Conservation (phyloP, 148 eudicot species). For the Camellia lanceoleosa region DNA sequence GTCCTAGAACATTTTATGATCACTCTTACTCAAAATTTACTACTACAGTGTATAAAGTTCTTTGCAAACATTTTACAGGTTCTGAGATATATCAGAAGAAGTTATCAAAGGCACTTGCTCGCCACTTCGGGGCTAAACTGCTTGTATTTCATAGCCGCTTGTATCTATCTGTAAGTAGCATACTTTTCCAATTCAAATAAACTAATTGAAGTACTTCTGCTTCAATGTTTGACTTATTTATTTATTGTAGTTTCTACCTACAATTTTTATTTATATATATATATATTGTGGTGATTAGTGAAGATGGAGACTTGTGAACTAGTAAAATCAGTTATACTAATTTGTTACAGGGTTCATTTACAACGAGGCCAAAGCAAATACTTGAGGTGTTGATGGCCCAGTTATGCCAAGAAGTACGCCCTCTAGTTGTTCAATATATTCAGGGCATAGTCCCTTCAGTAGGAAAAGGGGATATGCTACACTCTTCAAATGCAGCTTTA, state of each 20-base stretch:
- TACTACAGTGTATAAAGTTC: slow-evolving; percentile 4
- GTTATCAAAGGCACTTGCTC: slow-evolving; percentile 11
- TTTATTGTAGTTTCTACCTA: neutral
- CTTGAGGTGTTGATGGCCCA: neutral
- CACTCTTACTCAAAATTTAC: neutral
- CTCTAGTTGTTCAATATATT: neutral
- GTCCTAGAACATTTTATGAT: neutral
- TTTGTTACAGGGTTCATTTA: neutral
- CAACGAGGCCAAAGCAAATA: neutral
- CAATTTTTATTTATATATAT: neutral
- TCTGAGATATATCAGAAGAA: slow-evolving; percentile 8
- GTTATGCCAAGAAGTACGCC: neutral
- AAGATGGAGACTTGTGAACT: neutral
- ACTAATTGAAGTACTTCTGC: neutral
- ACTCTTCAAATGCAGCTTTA: too few species aligned
- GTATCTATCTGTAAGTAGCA: neutral
- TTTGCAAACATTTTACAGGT: slow-evolving; percentile 1
- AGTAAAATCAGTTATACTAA: neutral
- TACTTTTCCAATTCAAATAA: slow-evolving; percentile 5
- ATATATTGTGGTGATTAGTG: neutral
- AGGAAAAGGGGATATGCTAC: too few species aligned
- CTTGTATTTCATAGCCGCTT: neutral
- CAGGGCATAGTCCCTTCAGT: neutral
- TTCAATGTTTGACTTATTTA: neutral
- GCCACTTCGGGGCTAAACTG: slow-evolving; percentile 8